phyloP scores from a whole-genome alignment of 2,329 filamentous ascomycete species.

The Dactylellina parvicollis region DNA sequence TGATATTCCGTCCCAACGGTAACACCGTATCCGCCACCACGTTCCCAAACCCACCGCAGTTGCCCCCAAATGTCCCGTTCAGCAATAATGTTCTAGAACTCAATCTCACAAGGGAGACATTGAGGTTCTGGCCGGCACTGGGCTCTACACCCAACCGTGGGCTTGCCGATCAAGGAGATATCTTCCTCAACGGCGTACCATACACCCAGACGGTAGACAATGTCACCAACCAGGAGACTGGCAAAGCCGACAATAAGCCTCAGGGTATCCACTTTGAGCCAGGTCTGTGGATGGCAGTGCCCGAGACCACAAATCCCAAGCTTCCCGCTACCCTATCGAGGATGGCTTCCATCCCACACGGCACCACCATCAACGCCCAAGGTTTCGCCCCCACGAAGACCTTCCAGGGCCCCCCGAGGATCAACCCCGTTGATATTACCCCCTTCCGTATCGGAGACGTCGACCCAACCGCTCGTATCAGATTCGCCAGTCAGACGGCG shows the following conservation, averaged over 20 bases:
- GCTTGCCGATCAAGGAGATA: constrained; percentile 59
- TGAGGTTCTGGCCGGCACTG: constrained; percentile 59
- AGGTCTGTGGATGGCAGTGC: constrained; percentile 62
- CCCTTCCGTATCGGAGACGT: constrained; percentile 55
- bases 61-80: constrained; percentile 35
- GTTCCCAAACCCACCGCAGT: constrained; percentile 42
- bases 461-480: constrained; percentile 5
- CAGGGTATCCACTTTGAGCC: constrained; percentile 62
- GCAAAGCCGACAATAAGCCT: constrained; percentile 56
- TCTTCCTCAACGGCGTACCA: constrained; percentile 60
- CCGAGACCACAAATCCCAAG: constrained; percentile 57
- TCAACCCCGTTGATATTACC: constrained; percentile 57
- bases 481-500: constrained; percentile 51
- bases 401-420: constrained; percentile 54
- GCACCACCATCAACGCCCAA: constrained; percentile 64
- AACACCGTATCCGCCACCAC: constrained; percentile 52
- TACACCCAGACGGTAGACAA: constrained; percentile 61
- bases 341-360: constrained; percentile 64
- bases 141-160: constrained; percentile 62
- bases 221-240: constrained; percentile 58
- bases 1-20: constrained; percentile 61
- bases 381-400: constrained; percentile 56
- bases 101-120: constrained; percentile 61
- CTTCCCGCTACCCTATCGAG: constrained; percentile 59
- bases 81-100: constrained; percentile 61